Percentiles rank a stretch among this genome's conserved stretches.
phyloP scores from a whole-genome alignment of 495 filamentous ascomycete species.

The Tuber brumale region DNA sequence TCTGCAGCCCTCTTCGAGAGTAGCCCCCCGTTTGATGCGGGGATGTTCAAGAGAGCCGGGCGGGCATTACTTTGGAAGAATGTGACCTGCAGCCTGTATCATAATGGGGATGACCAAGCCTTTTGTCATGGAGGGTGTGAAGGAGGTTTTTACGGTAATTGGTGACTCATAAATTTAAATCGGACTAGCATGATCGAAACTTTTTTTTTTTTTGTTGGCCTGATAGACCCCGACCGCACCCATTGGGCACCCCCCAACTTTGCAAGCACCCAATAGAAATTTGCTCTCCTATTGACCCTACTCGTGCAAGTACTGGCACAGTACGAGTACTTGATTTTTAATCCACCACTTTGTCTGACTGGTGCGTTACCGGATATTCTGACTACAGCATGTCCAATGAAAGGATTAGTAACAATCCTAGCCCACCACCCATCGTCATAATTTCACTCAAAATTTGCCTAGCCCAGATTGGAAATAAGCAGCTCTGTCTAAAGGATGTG shows the following conservation, averaged over 20 bases:
- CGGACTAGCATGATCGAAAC: background rate
- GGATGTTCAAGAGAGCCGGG: background rate
- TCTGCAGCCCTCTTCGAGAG: background rate
- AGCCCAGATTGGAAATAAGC: background rate
- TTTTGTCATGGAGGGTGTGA: background rate
- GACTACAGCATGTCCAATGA: no score
- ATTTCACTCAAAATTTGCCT: no score
- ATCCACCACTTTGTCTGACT: no score
- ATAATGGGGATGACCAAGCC: background rate
- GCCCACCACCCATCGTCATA: background rate
- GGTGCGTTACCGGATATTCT: background rate
- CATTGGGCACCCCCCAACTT: no score
- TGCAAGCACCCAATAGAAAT: background rate
- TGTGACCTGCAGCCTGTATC: background rate
- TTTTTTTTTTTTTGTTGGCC: no score
- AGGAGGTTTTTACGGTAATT: background rate
- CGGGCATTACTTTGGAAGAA: background rate
- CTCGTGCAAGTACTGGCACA: no score
- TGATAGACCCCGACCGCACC: no score
- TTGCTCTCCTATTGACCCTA: background rate
- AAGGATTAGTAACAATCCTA: background rate
- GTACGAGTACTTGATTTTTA: no score
- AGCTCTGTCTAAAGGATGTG: no score
- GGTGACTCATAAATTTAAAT: background rate
- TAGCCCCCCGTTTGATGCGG: background rate